Evolutionary conservation across 2,329 filamentous ascomycete species (phyloP).

Genomic region (Neobulgaria alba): DNA sequence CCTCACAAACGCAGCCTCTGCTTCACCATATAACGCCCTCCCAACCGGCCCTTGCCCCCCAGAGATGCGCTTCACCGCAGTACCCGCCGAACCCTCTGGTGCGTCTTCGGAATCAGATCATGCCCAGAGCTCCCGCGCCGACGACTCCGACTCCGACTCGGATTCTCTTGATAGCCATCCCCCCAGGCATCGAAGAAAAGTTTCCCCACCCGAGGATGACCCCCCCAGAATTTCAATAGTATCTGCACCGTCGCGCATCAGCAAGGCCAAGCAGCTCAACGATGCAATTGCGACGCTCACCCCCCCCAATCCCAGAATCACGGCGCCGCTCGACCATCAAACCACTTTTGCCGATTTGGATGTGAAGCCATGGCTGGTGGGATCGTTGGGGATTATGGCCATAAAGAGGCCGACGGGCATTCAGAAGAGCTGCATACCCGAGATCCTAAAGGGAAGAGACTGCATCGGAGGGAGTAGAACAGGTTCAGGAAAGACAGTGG

Average conservation of each 20-base stretch:
- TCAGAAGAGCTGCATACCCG: conserved; percentile 85
- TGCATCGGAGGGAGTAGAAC: conserved; percentile 93
- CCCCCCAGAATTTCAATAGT: conserved; percentile 11
- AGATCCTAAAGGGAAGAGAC: conserved; percentile 83
- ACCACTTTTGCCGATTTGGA: conserved; percentile 63
- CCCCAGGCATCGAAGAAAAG: conserved; percentile 27
- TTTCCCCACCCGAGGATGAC: conserved; percentile 17
- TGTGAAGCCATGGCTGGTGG: conserved; percentile 80
- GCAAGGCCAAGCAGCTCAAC: conserved; percentile 3
- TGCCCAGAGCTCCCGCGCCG: conserved; percentile 7
- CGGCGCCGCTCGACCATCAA: conserved; percentile 46
- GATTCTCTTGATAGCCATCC: conserved; percentile 27
- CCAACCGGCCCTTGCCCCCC: conserved; percentile 8
- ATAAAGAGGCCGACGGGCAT: conserved; percentile 87
- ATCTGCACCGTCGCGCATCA: conserved; percentile 26
- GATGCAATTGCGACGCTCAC: background rate
- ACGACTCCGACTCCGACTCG: conserved; percentile 20
- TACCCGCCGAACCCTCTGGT: conserved; percentile 8
- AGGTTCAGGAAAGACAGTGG: conserved; percentile 94
- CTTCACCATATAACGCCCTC: background rate
- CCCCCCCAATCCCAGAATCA: conserved; percentile 27
- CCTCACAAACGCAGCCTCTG: too few relatives aligned
- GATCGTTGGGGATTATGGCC: conserved; percentile 66
- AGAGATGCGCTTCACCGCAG: conserved; percentile 4
- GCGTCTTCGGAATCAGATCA: conserved; percentile 8